Conservation (phyloP, 176 grass and related monocot genomes). For the Phyllostachys edulis region DNA sequence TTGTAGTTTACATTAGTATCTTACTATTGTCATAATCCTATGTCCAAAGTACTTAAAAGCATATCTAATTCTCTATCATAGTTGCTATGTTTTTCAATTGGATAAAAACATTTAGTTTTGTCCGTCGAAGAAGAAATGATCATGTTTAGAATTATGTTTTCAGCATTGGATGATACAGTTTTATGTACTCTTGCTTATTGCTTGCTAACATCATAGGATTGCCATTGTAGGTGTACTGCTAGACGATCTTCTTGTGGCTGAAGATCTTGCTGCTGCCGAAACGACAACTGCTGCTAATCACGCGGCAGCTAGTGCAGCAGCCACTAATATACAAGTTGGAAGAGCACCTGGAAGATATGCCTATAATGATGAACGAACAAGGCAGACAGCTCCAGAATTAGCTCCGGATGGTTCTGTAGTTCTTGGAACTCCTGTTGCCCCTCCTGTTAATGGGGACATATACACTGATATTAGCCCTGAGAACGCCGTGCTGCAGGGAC, state of each 20-base stretch:
- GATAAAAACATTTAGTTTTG: background rate
- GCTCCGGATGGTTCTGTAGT: constrained; percentile 77
- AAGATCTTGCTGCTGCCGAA: constrained; percentile 96
- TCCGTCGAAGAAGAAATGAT: background rate
- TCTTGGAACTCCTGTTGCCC: constrained; percentile 92
- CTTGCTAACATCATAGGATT: constrained; percentile 20
- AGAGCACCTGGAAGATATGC: constrained; percentile 60
- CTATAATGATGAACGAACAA: constrained; percentile 66
- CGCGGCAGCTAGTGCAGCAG: constrained; percentile 74
- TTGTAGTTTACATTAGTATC: background rate
- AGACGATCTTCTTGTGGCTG: constrained; percentile 95
- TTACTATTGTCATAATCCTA: background rate
- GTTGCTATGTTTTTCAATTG: background rate
- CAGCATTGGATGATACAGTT: constrained; percentile 1
- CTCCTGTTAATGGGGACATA: constrained; percentile 96
- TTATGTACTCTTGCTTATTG: constrained; percentile 7
- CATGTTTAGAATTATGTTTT: background rate
- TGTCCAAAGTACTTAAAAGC: background rate
- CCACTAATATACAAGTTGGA: constrained; percentile 52
- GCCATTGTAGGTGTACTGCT: constrained; percentile 78
- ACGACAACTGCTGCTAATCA: constrained; percentile 91
- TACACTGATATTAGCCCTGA: constrained; percentile 96
- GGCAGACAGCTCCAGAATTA: constrained; percentile 54
- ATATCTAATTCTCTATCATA: background rate
- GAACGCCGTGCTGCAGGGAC: constrained; percentile 83